Evolutionary conservation across 2,329 filamentous ascomycete genomes (phyloP), one percentile per base, ranked within the genome.

Genomic region (Penicillium brasilianum): DNA sequence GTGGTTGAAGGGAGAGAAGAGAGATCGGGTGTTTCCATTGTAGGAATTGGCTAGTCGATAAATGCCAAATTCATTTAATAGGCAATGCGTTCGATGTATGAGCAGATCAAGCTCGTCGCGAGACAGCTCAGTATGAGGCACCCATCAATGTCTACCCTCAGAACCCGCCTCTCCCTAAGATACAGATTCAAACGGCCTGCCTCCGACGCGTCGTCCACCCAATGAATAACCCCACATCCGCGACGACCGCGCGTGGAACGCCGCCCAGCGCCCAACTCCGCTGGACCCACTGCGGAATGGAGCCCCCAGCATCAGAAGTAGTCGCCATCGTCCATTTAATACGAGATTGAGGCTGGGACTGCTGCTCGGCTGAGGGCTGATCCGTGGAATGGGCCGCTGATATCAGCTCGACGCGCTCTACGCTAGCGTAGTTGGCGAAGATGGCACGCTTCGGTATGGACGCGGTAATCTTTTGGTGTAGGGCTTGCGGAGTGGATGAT

Each of bases 201-300:
- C 70, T 61, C n/a, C 59, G 46, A 16, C 62, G 59, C 52, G 59
- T 67, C 20, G 62, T 68, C 76, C 76, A 78, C 22, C 62, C 63
- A 48, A 78, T 66, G 63, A 78, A 78, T 49, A 76, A 69, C n/a
- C 75, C 75, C 57, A 78, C 76, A 70, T 77, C 75, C 16, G 71
- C 72, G 20, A 76, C 74, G 54, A 78, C 71, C 28, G 76, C 76
- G 43, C 69, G 71, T 2, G 76, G 75, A 41, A 75, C 71, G 22
- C 76, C 76, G 22, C 76, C 73, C 60, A 77, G 61, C 20, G 66
- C 72, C 74, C 73, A 76, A 57, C 67, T 78, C 49, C 75, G 69
- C 64, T 78, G 75, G 61, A 78, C 62, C 71, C 74, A 76, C 59
- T 67, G 65, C 11, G 76, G 75, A 55, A 77, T 77, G 25, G 65